These are phyloP conservation scores for Vickermania ingenoplastis DNA, from an alignment of 208 protist genomes.

Conservation along the genomic window DNA sequence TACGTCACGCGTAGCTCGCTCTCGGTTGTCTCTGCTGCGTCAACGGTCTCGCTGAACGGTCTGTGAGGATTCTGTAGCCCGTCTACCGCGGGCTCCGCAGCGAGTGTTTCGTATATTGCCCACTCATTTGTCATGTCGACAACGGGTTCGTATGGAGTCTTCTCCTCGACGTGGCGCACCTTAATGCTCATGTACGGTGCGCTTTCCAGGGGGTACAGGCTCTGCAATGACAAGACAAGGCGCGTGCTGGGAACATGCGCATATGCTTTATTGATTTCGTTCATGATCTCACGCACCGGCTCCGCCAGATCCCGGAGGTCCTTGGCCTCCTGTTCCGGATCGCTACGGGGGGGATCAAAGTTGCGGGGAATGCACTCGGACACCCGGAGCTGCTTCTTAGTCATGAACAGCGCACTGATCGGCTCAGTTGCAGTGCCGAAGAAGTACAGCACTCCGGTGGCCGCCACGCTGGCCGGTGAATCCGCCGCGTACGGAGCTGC, in stretches of 20 bases:
- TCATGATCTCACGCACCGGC: not conserved
- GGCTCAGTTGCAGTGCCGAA: constrained; percentile 16
- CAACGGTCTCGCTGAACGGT: not conserved
- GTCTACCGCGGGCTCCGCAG: not conserved
- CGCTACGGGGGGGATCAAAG: not conserved
- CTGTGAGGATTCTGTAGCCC: not conserved
- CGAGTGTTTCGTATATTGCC: not conserved
- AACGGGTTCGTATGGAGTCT: not conserved
- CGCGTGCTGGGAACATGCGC: not conserved
- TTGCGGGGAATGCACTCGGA: not conserved
- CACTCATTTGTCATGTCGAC: not conserved
- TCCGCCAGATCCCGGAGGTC: not conserved
- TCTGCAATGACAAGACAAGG: not conserved
- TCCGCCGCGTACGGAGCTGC: not conserved
- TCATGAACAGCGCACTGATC: constrained; percentile 9
- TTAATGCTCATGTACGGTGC: not conserved
- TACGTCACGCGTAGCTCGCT: not conserved
- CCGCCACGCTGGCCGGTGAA: not conserved
- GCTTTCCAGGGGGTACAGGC: not conserved
- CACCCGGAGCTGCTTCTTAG: constrained; percentile 14
- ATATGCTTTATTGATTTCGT: not conserved
- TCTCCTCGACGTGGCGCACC: not conserved
- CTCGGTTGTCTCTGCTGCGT: not conserved
- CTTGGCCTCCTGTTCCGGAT: not conserved
- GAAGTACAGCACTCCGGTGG: constrained; percentile 13